Conservation (phyloP, 192 early-diverging fungal species). For the Podochytrium sp. region DNA sequence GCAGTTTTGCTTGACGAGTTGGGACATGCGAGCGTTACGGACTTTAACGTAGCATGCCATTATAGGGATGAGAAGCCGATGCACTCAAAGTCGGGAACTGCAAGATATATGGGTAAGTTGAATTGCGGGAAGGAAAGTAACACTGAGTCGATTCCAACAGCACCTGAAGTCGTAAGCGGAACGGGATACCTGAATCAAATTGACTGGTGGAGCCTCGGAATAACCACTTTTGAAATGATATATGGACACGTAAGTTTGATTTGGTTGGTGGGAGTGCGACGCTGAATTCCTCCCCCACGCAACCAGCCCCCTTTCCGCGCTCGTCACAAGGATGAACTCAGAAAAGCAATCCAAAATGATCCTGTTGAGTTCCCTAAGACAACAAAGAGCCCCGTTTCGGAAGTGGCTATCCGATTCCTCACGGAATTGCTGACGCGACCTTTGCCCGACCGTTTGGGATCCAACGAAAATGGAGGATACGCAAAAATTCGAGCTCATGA, state of each 20-base stretch:
- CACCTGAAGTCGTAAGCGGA: slow-evolving; percentile 46
- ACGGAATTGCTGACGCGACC: background rate
- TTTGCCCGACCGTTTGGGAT: slow-evolving; percentile 73
- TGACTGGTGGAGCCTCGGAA: slow-evolving; percentile 95
- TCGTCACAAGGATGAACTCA: slow-evolving; percentile 71
- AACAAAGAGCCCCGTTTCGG: slow-evolving; percentile 11
- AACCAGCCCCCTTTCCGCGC: slow-evolving; percentile 82
- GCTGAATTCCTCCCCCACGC: background rate
- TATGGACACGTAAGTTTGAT: slow-evolving; percentile 58
- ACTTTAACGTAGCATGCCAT: slow-evolving; percentile 61
- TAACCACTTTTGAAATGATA: slow-evolving; percentile 87
- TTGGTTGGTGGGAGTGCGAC: too few relatives aligned
- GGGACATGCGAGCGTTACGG: slow-evolving; percentile 56
- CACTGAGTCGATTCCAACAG: slow-evolving; percentile 9
- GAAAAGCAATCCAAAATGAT: slow-evolving; percentile 69
- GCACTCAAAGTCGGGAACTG: slow-evolving; percentile 53
- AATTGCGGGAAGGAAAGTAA: background rate
- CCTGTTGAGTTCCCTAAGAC: slow-evolving; percentile 70
- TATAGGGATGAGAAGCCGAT: slow-evolving; percentile 46
- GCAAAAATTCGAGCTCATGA: slow-evolving; percentile 74
- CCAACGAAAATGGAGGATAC: slow-evolving; percentile 69
- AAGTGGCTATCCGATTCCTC: slow-evolving; percentile 13
- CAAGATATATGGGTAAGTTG: slow-evolving; percentile 74
- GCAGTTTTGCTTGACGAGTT: slow-evolving; percentile 48
- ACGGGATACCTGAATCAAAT: slow-evolving; percentile 79